These are phyloP conservation scores for Gastrodia elata DNA, from an alignment of 106 monocot genomes.

Conservation along the genomic window DNA sequence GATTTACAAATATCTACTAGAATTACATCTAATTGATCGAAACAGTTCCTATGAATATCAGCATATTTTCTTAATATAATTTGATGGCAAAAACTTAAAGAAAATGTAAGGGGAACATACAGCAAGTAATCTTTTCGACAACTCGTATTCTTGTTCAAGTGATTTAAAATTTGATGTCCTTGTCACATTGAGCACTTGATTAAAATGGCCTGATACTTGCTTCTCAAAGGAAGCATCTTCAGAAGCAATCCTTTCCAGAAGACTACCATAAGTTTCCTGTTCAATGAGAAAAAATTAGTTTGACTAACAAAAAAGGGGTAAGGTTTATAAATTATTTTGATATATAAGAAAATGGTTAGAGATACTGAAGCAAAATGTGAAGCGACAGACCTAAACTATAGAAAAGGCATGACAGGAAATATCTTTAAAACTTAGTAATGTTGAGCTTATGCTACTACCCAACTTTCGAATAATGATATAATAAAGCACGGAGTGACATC, in stretches of 20 bases:
- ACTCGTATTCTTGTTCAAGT: background rate
- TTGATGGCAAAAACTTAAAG: background rate
- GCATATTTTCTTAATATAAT: background rate
- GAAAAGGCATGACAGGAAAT: background rate
- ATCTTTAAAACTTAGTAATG: background rate
- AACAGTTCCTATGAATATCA: no score
- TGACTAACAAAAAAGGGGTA: background rate
- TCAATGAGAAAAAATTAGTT: background rate
- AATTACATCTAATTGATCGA: no score
- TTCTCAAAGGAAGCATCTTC: background rate
- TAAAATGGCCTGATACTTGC: background rate
- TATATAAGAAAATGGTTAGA: background rate
- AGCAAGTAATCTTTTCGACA: constrained; percentile 7
- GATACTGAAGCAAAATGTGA: constrained; percentile 1
- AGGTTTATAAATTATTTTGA: background rate
- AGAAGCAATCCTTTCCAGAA: background rate
- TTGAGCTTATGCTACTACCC: background rate
- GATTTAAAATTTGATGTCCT: constrained; percentile 1
- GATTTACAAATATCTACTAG: no score
- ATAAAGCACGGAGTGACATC: background rate
- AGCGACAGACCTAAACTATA: background rate
- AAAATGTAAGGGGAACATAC: background rate
- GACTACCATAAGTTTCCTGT: constrained; percentile 4
- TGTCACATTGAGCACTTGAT: background rate
- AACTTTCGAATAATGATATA: background rate